Percentiles rank a stretch among this genome's conserved stretches.
Conservation (phyloP, 164 flowering plant species). For the Aristolochia contorta region DNA sequence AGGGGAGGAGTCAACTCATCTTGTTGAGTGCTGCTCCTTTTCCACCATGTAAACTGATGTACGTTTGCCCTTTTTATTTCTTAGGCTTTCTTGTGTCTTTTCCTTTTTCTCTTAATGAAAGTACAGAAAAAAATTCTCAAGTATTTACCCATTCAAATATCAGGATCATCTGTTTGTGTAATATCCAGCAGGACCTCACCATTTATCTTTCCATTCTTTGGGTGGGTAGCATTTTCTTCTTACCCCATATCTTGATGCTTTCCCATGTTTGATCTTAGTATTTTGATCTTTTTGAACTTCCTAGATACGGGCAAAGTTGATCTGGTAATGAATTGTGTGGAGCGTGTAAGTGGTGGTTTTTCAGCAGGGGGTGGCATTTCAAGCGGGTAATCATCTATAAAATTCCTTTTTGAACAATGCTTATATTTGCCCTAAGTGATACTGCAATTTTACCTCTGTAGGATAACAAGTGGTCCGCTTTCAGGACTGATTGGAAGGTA, state of each 20-base stretch:
- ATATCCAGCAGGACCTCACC: too few relatives aligned
- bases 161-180: too few relatives aligned
- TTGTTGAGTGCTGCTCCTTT: too few relatives aligned
- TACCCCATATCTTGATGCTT: not conserved
- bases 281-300: constrained; percentile 3
- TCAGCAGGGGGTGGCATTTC: constrained; percentile 99
- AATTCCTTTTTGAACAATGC: not conserved
- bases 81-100: too few relatives aligned
- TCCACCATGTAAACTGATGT: too few relatives aligned
- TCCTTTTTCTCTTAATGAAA: too few relatives aligned
- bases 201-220: not conserved
- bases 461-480: constrained; percentile 92
- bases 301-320: constrained; percentile 92
- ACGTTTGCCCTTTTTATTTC: too few relatives aligned
- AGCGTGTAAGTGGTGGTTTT: constrained; percentile 92
- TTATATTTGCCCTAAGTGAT: not conserved
- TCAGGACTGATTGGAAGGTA: constrained; percentile 98
- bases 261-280: not conserved
- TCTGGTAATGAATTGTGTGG: constrained; percentile 81
- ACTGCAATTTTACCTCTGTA: constrained; percentile 21
- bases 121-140: too few relatives aligned
- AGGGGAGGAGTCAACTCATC: too few relatives aligned
- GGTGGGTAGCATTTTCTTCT: not conserved
- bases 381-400: constrained; percentile 59
- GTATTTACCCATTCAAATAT: too few relatives aligned